Base-by-base conservation (phyloP, 257 asterid species). In the Forsythia viridissima region DNA sequence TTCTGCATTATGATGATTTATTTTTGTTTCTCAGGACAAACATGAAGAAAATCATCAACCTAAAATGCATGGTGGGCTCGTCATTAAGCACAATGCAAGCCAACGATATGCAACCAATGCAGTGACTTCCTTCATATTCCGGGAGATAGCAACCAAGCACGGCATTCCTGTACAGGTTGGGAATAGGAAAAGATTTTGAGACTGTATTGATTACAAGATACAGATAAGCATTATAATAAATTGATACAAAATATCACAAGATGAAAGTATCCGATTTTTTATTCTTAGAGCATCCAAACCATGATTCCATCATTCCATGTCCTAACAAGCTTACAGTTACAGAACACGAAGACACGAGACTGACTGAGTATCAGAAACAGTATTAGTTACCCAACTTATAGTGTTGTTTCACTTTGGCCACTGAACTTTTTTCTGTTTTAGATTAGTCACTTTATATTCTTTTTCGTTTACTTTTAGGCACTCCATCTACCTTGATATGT, bases 31-130 rank as follows among this genome's bases (percentile, higher is more conserved):
- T 74, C 92, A 96, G 99, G 99, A 93, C 52, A 93, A 85, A 86
- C 99, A 96, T 61, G 99, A 96, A 84, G 98, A 96, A 71, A 93
- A 93, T 83, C 99, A 96, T 79, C 98, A 90, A 83, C 99, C 99
- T 7, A 92, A 92, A 86, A 76, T 95, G 88, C 99, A 93, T 15
- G 88, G 98, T 18, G 99, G 99, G 42, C 98, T 95, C 5, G 97
- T 90, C 48, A 93, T 95, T 2, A 95, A 95, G 80, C 95, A 92
- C 87, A 95, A 93, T n/a, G 99, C 97, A 11, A 95, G 92, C 87
- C 99, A 95, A 77, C 91, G 97, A 77, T 95, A 95, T 72, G 98
- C 98, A 61, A 93, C 99, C 39, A 95, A 95, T 81, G 97, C 99
- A 4, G 87, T 95, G 79, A 95, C 98, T 74, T 84, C 99, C 76